Conservation (phyloP, 208 protist species). For the Trichomonas vaginalis region DNA sequence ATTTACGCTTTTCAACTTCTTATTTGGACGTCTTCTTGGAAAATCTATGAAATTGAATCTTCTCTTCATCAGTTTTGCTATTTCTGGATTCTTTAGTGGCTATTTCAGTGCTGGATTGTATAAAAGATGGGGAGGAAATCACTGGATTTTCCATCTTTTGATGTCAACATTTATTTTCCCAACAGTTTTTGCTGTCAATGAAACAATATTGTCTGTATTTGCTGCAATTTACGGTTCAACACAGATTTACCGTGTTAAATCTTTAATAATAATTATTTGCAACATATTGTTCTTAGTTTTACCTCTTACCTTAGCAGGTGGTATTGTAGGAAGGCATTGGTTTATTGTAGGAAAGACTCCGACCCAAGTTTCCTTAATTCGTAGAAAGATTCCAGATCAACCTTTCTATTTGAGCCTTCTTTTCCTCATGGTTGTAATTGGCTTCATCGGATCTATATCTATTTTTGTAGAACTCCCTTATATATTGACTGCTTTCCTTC, state of each 20-base stretch:
- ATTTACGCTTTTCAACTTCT: neutral
- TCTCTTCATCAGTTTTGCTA: neutral
- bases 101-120: constrained; percentile 4
- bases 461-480: neutral
- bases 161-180: neutral
- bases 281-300: neutral
- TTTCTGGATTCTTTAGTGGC: neutral
- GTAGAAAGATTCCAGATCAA: neutral
- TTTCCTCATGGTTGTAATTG: neutral
- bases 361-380: neutral
- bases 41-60: neutral
- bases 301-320: neutral
- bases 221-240: neutral
- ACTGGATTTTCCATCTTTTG: neutral
- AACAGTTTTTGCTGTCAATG: neutral
- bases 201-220: neutral
- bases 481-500: neutral
- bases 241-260: neutral
- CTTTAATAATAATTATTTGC: neutral
- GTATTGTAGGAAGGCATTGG: neutral
- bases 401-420: neutral
- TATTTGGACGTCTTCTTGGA: neutral
- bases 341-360: neutral
- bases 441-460: neutral
- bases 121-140: neutral